These are phyloP conservation scores for Nakazawaea ambrosiae DNA, from an alignment of 805 yeast genomes.

Conservation along the genomic window DNA sequence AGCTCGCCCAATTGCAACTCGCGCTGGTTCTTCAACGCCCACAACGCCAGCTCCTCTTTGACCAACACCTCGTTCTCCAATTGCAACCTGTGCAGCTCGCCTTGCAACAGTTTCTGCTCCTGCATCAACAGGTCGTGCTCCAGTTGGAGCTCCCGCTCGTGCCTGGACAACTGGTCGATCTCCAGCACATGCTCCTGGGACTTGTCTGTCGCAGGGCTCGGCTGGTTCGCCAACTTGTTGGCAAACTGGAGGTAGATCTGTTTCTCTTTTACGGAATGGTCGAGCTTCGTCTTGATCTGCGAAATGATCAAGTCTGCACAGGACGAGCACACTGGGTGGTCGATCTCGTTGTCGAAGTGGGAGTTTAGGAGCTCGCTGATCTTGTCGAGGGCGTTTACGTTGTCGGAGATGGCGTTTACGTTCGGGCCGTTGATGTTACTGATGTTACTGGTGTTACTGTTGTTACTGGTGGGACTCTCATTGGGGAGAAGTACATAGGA, in stretches of 20 bases:
- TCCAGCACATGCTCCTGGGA: slow-evolving; percentile 40
- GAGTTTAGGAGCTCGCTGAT: slow-evolving; percentile 73
- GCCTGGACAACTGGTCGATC: slow-evolving; percentile 34
- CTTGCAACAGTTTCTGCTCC: slow-evolving; percentile 36
- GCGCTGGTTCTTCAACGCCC: slow-evolving; percentile 44
- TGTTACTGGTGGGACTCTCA: slow-evolving; percentile 25
- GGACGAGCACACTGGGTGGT: slow-evolving; percentile 82
- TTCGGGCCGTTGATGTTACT: slow-evolving; percentile 12
- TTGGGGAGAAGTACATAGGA: slow-evolving; percentile 24
- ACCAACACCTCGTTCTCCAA: slow-evolving; percentile 28
- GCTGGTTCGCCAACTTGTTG: slow-evolving; percentile 56
- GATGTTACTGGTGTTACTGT: slow-evolving; percentile 8
- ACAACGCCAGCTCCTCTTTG: slow-evolving; percentile 38
- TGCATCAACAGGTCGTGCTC: slow-evolving; percentile 36
- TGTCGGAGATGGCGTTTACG: slow-evolving; percentile 33
- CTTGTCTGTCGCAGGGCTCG: slow-evolving; percentile 34
- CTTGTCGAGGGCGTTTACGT: slow-evolving; percentile 48
- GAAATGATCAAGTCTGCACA: slow-evolving; percentile 66
- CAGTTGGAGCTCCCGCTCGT: slow-evolving; percentile 28
- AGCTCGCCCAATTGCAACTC: slow-evolving; percentile 47
- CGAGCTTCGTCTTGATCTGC: slow-evolving; percentile 62
- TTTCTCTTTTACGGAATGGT: slow-evolving; percentile 67
- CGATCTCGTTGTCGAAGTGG: slow-evolving; percentile 58
- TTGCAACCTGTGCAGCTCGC: slow-evolving; percentile 39
- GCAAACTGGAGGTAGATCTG: slow-evolving; percentile 72